These are phyloP conservation scores for Exophiala sp. DNA, from an alignment of 2,329 filamentous ascomycete genomes.

Conservation along the genomic window DNA sequence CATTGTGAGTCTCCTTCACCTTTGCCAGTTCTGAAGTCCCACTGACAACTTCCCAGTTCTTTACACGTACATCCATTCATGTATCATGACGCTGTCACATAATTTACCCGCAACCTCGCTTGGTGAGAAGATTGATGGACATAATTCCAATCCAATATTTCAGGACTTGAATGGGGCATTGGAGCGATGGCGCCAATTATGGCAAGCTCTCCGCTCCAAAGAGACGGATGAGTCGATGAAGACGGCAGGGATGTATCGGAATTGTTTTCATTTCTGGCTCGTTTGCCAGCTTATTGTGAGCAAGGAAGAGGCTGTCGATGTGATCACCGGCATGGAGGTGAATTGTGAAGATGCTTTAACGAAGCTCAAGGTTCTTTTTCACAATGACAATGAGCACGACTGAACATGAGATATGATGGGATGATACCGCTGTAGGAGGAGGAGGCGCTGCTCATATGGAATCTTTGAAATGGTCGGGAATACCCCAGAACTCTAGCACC, in stretches of 20 bases:
- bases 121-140: constrained; percentile 9
- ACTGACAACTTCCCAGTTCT: constrained; percentile 30
- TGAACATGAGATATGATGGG: background rate
- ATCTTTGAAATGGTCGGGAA: too few relatives aligned
- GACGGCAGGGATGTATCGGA: constrained; percentile 42
- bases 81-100: constrained; percentile 37
- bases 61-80: constrained; percentile 40
- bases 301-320: constrained; percentile 42
- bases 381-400: constrained; percentile 34
- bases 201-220: constrained; percentile 34
- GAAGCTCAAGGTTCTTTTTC: constrained; percentile 39
- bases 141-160: constrained; percentile 7
- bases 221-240: constrained; percentile 37
- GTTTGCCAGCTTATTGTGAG: constrained; percentile 41
- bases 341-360: constrained; percentile 43
- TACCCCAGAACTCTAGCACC: too few relatives aligned
- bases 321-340: constrained; percentile 44
- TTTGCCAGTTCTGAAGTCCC: background rate
- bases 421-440: too few relatives aligned
- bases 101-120: constrained; percentile 27
- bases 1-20: constrained; percentile 34
- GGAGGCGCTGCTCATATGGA: too few relatives aligned
- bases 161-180: constrained; percentile 36
- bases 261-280: constrained; percentile 43
- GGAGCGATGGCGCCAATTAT: constrained; percentile 38